Evolutionary conservation across 2,329 filamentous ascomycete species (phyloP).

Genomic region (Calonectria fujianensis): DNA sequence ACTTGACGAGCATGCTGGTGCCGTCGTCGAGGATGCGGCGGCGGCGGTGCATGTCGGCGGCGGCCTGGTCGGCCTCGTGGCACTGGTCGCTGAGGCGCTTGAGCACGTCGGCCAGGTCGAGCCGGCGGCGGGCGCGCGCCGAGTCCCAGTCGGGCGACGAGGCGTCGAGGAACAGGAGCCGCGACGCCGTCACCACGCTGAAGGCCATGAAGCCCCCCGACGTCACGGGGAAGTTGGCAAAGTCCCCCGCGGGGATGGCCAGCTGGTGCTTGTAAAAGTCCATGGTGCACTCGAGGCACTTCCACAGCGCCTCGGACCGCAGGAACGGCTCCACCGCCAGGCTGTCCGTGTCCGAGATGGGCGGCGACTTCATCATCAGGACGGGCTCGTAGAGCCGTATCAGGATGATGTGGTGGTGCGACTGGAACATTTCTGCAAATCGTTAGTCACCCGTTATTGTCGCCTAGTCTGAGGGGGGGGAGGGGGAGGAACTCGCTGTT

Average conservation of each 20-base stretch:
- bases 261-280: constrained; percentile 55
- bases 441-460: accelerated
- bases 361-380: constrained; percentile 55
- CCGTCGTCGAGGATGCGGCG: constrained; percentile 57
- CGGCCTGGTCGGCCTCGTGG: constrained; percentile 56
- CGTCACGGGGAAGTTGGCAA: constrained; percentile 58
- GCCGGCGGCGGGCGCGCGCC: constrained; percentile 55
- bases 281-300: constrained; percentile 57
- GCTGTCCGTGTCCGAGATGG: constrained; percentile 41
- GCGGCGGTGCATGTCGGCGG: constrained; percentile 49
- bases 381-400: constrained; percentile 63
- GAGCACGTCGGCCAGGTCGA: constrained; percentile 58
- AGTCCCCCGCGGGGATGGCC: constrained; percentile 50
- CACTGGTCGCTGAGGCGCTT: constrained; percentile 56
- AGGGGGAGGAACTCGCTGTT: constrained; percentile 42
- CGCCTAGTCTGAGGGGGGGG: too few species aligned
- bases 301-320: constrained; percentile 62
- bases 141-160: constrained; percentile 61
- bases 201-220: constrained; percentile 58
- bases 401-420: constrained; percentile 58
- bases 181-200: constrained; percentile 58
- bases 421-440: constrained; percentile 58
- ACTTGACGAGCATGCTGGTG: constrained; percentile 56
- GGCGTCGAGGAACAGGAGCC: constrained; percentile 60
- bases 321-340: constrained; percentile 49